Evolutionary conservation across 331 rosid genomes (phyloP), one percentile per base, ranked within the genome.

Genomic region (Saraca asoca): DNA sequence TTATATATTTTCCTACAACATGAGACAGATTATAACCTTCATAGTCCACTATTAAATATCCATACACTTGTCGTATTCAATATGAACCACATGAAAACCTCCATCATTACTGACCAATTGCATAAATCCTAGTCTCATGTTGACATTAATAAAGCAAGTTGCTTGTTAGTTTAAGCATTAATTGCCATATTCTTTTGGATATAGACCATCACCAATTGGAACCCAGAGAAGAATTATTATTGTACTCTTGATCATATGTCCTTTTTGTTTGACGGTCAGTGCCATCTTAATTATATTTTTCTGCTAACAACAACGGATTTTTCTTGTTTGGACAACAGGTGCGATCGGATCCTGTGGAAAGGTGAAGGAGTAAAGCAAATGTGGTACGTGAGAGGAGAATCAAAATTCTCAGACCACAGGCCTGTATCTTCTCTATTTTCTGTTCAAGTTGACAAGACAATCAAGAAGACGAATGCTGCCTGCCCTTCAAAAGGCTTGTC

Each of bases 351-450:
- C 16, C 73, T 94, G 58, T 94, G 98, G 98, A 90, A 85, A 74
- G 98, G 98, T 6, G 85, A 90, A 53, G 90, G 89, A 4, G 61
- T 94, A 14, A 83, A 86, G 48, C 97, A 94, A 64, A 74, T 79
- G 57, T 80, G 88, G 78, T 94, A 94, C 43, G 83, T 75, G 33
- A 46, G 98, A 80, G 98, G 95, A 42, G 98, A 90, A 17, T 94
- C 96, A 13, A 90, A 78, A 66, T 94, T 94, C 83, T 94, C 98
- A 15, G 98, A 94, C 60, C 98, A 94, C 75, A 90, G 98, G 62
- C 97, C 98, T 0, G 98, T 94, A 1, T 84, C 64, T 73, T 85
- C 98, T 5, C 66, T 81, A 5, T 94, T 94, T 80, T 79, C 91
- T 0, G 83, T 82, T 68, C 71, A 77, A 57, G 72, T 88, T 7